phyloP scores from a whole-genome alignment of 2,329 filamentous ascomycete genomes.

The Arthrinium puccinioides region DNA sequence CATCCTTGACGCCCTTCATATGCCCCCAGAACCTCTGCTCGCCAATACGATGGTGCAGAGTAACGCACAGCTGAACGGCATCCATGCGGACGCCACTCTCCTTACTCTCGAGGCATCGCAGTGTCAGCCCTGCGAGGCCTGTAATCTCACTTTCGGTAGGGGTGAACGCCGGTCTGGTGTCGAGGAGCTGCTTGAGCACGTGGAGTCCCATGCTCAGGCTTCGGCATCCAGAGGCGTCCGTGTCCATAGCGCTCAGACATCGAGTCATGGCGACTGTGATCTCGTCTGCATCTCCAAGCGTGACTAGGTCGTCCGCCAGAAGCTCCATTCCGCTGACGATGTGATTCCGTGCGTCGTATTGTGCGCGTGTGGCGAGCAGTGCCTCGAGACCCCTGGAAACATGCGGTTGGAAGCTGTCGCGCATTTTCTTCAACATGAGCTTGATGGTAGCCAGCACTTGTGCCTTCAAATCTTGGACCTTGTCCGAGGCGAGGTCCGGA shows the following conservation, averaged over 20 bases:
- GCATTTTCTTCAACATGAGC: slow-evolving; percentile 61
- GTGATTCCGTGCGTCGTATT: slow-evolving; percentile 62
- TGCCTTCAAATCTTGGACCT: slow-evolving; percentile 64
- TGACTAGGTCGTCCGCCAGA: slow-evolving; percentile 64
- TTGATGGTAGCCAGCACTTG: slow-evolving; percentile 70
- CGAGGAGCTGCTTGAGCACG: slow-evolving; percentile 52
- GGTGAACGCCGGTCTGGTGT: slow-evolving; percentile 37
- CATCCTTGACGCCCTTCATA: slow-evolving; percentile 58
- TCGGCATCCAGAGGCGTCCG: slow-evolving; percentile 37
- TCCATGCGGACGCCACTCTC: slow-evolving; percentile 64
- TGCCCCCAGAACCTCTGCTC: slow-evolving; percentile 60
- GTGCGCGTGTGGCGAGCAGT: slow-evolving; percentile 55
- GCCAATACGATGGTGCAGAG: slow-evolving; percentile 56
- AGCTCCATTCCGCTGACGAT: slow-evolving; percentile 69
- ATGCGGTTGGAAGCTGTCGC: slow-evolving; percentile 59
- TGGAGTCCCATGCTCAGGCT: slow-evolving; percentile 57
- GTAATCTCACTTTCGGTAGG: slow-evolving; percentile 45
- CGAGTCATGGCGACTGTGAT: slow-evolving; percentile 47
- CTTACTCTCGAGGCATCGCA: slow-evolving; percentile 50
- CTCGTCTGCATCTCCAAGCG: slow-evolving; percentile 55
- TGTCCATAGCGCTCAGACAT: slow-evolving; percentile 38
- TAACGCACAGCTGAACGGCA: slow-evolving; percentile 72
- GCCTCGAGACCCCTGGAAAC: slow-evolving; percentile 61
- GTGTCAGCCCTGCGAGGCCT: slow-evolving; percentile 42
- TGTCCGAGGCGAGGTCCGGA: slow-evolving; percentile 48